These are phyloP conservation scores for Astragalus glycyphyllos DNA, from an alignment of 306 rosid species.

Conservation along the genomic window DNA sequence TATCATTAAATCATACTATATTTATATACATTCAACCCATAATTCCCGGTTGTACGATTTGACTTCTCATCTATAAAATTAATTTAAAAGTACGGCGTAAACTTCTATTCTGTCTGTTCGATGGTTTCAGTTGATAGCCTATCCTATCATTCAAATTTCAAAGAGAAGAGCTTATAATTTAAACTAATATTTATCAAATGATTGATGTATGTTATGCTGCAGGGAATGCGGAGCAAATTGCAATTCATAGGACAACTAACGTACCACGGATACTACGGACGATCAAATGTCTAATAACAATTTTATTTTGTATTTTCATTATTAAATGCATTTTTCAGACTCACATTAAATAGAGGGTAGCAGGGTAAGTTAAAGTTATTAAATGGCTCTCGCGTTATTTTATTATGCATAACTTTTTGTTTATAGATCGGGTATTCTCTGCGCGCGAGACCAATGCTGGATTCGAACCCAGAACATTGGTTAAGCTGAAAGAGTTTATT, in stretches of 20 bases:
- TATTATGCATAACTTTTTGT: too few species aligned
- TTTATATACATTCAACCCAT: background rate
- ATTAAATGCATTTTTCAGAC: background rate
- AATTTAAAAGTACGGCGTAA: background rate
- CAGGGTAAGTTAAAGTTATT: background rate
- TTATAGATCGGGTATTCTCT: too few species aligned
- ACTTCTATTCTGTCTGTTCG: background rate
- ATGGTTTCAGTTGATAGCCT: background rate
- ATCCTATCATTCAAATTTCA: background rate
- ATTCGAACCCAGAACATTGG: too few species aligned
- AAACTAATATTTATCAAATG: background rate
- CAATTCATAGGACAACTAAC: constrained; percentile 41
- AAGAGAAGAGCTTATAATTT: background rate
- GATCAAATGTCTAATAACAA: background rate
- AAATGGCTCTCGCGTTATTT: background rate
- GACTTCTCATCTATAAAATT: constrained; percentile 15
- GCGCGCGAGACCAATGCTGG: too few species aligned
- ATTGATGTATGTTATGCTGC: background rate
- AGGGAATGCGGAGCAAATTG: background rate
- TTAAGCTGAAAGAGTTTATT: too few species aligned
- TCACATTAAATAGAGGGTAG: background rate
- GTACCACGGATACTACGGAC: constrained; percentile 51
- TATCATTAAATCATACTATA: background rate
- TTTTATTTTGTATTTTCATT: background rate
- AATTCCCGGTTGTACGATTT: constrained; percentile 38